phyloP scores from a whole-genome alignment of 2,329 filamentous ascomycete species.

The Aspergillus sclerotialis region DNA sequence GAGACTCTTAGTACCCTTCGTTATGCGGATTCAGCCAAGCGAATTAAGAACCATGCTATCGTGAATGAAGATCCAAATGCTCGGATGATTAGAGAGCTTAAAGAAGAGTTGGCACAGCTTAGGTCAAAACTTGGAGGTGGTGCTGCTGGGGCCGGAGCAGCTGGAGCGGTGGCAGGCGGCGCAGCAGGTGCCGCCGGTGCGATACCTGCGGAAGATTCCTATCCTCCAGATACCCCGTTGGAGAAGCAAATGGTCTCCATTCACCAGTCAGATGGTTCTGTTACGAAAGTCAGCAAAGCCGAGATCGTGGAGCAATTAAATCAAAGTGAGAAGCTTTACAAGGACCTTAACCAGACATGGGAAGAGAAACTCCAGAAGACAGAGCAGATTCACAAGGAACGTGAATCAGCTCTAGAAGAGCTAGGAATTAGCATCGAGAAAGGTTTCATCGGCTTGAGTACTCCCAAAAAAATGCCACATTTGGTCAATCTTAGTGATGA shows the following conservation, averaged over 20 bases:
- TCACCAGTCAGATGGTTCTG: conserved; percentile 70
- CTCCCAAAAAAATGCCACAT: conserved; percentile 98
- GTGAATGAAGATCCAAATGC: conserved; percentile 99
- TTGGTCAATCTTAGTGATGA: conserved; percentile 95
- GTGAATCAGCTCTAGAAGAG: conserved; percentile 90
- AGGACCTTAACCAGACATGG: conserved; percentile 97
- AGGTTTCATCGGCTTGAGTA: conserved; percentile 89
- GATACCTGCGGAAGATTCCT: conserved; percentile 66
- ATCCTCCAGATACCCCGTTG: conserved; percentile 82
- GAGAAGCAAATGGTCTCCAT: conserved; percentile 97
- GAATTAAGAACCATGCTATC: conserved; percentile 99
- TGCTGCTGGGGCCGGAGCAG: conserved; percentile 33
- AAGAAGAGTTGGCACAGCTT: conserved; percentile 83
- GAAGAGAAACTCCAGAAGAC: conserved; percentile 93
- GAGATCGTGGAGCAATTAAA: conserved; percentile 95
- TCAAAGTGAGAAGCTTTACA: conserved; percentile 92
- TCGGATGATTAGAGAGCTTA: conserved; percentile 95
- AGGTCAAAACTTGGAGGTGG: conserved; percentile 73
- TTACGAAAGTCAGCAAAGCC: conserved; percentile 96
- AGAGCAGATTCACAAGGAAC: conserved; percentile 94
- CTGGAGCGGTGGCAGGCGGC: conserved; percentile 33
- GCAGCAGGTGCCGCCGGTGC: conserved; percentile 41
- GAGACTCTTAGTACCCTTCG: conserved; percentile 92
- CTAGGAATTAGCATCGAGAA: conserved; percentile 98
- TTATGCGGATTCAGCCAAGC: conserved; percentile 95